These are phyloP conservation scores for Aspergillus carbonarius DNA, from an alignment of 2,329 filamentous ascomycete species.

Conservation along the genomic window DNA sequence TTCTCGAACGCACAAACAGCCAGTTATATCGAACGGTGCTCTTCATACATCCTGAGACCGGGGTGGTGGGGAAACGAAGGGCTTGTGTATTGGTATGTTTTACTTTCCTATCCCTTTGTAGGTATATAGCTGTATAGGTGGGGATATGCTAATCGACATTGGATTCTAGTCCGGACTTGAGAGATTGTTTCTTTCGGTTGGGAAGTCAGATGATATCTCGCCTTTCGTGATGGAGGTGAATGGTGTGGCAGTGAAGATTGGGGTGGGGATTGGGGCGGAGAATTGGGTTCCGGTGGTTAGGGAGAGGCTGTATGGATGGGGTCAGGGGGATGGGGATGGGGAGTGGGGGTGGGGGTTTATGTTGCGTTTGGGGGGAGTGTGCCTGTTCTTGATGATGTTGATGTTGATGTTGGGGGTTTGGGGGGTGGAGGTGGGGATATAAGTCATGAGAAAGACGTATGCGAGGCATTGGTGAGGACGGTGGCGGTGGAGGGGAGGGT, in stretches of 20 bases:
- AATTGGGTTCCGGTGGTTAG: not conserved
- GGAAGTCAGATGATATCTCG: not conserved
- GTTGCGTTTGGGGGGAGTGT: not conserved
- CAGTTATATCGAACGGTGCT: conserved; percentile 80
- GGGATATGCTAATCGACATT: not conserved
- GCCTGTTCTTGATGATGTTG: not conserved
- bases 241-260: not conserved
- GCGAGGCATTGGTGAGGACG: not conserved
- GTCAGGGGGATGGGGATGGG: too few species aligned
- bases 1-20: conserved; percentile 77
- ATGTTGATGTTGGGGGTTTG: too few species aligned
- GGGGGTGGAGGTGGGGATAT: not conserved
- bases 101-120: too few species aligned
- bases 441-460: not conserved
- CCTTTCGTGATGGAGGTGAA: not conserved
- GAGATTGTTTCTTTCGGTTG: not conserved
- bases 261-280: not conserved
- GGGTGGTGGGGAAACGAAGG: conserved; percentile 77
- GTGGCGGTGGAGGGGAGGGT: not conserved
- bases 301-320: not conserved
- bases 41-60: conserved; percentile 73
- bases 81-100: conserved; percentile 82
- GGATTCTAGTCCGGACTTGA: not conserved
- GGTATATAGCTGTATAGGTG: too few species aligned
- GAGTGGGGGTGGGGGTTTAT: not conserved